A percentile compares a stretch with the other conserved stretches of the same genome.
These are phyloP conservation scores for Ilex asprella DNA, from an alignment of 257 asterid genomes.

Conservation along the genomic window DNA sequence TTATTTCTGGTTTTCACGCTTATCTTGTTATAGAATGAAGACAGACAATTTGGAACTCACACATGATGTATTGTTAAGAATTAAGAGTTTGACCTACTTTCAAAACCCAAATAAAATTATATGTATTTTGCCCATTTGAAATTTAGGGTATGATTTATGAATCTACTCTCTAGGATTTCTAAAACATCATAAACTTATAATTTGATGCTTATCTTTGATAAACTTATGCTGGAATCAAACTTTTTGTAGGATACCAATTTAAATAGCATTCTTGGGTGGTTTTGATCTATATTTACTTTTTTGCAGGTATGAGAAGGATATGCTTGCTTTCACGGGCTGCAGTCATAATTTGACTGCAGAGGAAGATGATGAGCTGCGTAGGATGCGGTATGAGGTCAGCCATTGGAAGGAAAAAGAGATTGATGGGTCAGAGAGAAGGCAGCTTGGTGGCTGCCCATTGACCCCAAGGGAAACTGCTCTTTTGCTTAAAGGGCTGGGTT, in stretches of 20 bases:
- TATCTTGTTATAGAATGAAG: not conserved
- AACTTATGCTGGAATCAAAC: not conserved
- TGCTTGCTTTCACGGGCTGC: slow-evolving; percentile 98
- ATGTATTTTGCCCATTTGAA: too few species aligned
- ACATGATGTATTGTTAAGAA: too few species aligned
- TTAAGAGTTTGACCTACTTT: too few species aligned
- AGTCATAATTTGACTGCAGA: slow-evolving; percentile 77
- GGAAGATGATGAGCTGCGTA: slow-evolving; percentile 77
- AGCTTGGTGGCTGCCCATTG: slow-evolving; percentile 87
- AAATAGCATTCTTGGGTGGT: not conserved
- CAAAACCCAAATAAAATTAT: too few species aligned
- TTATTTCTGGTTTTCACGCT: not conserved
- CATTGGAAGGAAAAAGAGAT: slow-evolving; percentile 99
- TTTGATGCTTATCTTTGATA: too few species aligned
- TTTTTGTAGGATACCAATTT: not conserved
- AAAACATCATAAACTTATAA: too few species aligned
- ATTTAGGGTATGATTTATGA: too few species aligned
- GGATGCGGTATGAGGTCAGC: slow-evolving; percentile 77
- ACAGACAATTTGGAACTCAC: too few species aligned
- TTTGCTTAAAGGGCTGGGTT: slow-evolving; percentile 75
- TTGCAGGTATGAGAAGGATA: slow-evolving; percentile 93
- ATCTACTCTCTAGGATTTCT: too few species aligned
- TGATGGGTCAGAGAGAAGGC: slow-evolving; percentile 71
- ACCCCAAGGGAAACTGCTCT: slow-evolving; percentile 95
- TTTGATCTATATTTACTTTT: slow-evolving; percentile 14